phyloP scores from a whole-genome alignment of 2,329 filamentous ascomycete genomes.

The Beauveria sp. region DNA sequence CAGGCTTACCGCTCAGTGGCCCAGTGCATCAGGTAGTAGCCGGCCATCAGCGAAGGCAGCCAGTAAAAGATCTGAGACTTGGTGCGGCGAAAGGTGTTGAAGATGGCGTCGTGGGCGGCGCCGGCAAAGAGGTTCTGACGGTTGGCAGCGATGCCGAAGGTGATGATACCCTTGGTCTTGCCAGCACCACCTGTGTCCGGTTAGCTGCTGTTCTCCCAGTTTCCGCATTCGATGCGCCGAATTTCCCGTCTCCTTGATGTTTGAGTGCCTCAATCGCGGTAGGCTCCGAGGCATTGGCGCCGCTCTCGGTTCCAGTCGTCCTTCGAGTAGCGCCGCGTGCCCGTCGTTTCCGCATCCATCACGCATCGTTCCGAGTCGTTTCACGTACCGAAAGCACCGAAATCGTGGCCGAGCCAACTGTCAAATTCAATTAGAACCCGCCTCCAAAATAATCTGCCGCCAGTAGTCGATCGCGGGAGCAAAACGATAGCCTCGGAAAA shows the following conservation, averaged over 20 bases:
- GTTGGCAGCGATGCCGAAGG: conserved; percentile 77
- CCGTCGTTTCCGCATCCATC: neutral
- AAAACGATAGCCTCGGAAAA: conserved; percentile 18
- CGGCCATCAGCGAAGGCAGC: conserved; percentile 67
- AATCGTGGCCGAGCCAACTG: conserved; percentile 62
- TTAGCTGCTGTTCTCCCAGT: conserved; percentile 15
- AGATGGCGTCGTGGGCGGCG: conserved; percentile 71
- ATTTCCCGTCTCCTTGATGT: neutral
- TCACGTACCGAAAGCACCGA: conserved; percentile 67
- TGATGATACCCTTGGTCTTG: conserved; percentile 56
- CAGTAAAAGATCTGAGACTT: conserved; percentile 84
- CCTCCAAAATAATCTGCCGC: neutral
- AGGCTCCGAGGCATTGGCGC: neutral
- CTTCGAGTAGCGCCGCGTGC: neutral
- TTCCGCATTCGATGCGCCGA: conserved; percentile 15
- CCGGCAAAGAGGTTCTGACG: conserved; percentile 82
- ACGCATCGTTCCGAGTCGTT: conserved; percentile 3
- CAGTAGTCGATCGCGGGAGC: neutral
- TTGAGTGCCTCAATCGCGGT: neutral
- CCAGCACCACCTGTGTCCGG: conserved; percentile 36
- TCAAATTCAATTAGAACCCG: conserved; percentile 19
- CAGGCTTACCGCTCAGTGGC: conserved; percentile 70
- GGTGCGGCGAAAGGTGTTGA: conserved; percentile 90
- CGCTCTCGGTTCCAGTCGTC: neutral
- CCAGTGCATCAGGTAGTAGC: conserved; percentile 84